A percentile compares a stretch with the other conserved stretches of the same genome.
phyloP scores from a whole-genome alignment of 2,329 filamentous ascomycete species.

The Bipolaris cookei region DNA sequence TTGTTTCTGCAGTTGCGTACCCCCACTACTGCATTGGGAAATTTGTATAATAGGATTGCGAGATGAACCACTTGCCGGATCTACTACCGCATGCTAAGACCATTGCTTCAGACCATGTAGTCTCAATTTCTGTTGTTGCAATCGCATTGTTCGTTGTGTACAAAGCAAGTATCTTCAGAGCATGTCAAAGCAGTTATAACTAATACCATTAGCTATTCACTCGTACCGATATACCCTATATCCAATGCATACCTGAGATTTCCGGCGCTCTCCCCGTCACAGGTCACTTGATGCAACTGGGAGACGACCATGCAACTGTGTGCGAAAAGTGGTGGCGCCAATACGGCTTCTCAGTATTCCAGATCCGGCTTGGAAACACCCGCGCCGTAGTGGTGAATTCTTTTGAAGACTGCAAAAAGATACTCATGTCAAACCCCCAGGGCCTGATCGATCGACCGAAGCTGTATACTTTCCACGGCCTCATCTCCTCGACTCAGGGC shows the following conservation, averaged over 20 bases:
- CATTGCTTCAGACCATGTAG: slow-evolving; percentile 5
- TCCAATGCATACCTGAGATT: slow-evolving; percentile 58
- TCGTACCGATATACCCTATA: slow-evolving; percentile 58
- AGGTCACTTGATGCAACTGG: slow-evolving; percentile 59
- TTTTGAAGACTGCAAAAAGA: slow-evolving; percentile 60
- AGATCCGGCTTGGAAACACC: slow-evolving; percentile 62
- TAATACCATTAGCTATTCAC: slow-evolving; percentile 19
- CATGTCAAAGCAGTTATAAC: neutral
- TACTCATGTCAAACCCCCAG: slow-evolving; percentile 58
- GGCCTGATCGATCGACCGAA: slow-evolving; percentile 60
- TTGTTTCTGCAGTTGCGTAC: neutral
- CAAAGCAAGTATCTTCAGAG: neutral
- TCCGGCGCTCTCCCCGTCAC: slow-evolving; percentile 58
- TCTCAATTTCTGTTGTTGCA: neutral
- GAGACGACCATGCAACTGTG: slow-evolving; percentile 60
- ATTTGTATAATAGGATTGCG: neutral
- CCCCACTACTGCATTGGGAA: neutral
- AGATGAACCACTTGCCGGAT: slow-evolving; percentile 9
- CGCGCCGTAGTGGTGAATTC: slow-evolving; percentile 61
- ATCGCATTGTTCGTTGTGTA: slow-evolving; percentile 1
- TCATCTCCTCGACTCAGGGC: slow-evolving; percentile 76
- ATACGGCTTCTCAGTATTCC: slow-evolving; percentile 57
- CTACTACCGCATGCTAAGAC: slow-evolving; percentile 2
- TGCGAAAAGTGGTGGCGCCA: slow-evolving; percentile 60
- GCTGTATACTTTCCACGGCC: slow-evolving; percentile 67